Evolutionary conservation across 2,329 filamentous ascomycete species (phyloP), one percentile per base, ranked within the genome.

Genomic region (Tolypocladium capitatum): DNA sequence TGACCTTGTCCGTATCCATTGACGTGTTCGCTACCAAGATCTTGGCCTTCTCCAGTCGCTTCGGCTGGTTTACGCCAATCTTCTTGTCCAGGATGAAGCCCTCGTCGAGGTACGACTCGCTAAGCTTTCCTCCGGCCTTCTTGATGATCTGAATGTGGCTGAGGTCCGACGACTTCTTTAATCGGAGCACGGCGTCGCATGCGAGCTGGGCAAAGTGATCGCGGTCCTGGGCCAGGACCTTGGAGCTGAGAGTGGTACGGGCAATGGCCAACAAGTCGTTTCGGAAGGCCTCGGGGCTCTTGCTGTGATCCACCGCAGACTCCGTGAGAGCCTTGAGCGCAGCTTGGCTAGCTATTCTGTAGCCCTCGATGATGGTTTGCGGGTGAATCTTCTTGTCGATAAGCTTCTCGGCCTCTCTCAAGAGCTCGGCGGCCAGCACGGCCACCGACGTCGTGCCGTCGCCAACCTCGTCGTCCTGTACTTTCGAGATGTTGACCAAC

Each of bases 1-100:
- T 98, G 73, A 98, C 87, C 76, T 98, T 98, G 72, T 98, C 92
- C 33, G 92, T 98, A 69, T 98, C 92, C 92, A 98, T 98, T 13
- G 90, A 86, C 10, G 92, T 98, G 72, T 98, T 98, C 54, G 92
- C 92, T 21, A 98, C 86, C 48, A 98, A 71, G 55, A 98, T 98
- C 74, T 97, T 98, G 56, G 91, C 92, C 66, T 98, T 97, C 68
- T 97, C 91, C 60, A 98, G 74, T 50, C 89, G 78, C 76, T 97
- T 97, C 47, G 92, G 92, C 69, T 98, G 92, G 74, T 97, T 97
- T 49, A 97, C 91, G 56, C 92, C 92, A 55, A 98, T 95, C 73
- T 91, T 94, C 79, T 98, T 98, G 73, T 98, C 92, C 47, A 98
- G 74, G 62, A 98, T 97, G 72, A 98, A 98, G 5, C 92, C 92